Conservation (phyloP, 2,329 filamentous ascomycete genomes). For the Botrytis sinoallii region DNA sequence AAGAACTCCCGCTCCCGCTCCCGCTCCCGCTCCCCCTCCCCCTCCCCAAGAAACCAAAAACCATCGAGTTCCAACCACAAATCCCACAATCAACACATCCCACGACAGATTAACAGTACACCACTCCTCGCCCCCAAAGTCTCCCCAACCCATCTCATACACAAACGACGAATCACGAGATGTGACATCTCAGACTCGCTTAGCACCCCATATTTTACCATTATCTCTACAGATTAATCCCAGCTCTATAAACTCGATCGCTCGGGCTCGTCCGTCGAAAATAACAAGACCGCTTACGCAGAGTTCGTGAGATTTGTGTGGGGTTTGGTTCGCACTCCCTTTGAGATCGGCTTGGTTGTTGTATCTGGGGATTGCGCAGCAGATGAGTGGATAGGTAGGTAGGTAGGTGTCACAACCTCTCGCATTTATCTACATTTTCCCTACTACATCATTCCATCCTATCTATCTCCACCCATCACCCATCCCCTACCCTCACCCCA, state of each 20-base stretch:
- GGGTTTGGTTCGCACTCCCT: rapidly evolving
- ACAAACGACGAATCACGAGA: neutral
- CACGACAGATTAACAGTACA: neutral
- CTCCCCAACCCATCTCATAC: neutral
- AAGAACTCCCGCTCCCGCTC: neutral
- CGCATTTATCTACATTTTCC: too few relatives aligned
- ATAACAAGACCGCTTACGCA: neutral
- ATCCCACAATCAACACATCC: neutral
- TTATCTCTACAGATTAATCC: neutral
- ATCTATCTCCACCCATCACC: too few relatives aligned
- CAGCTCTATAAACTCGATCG: rapidly evolving
- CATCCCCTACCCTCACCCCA: too few relatives aligned
- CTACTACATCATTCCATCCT: too few relatives aligned
- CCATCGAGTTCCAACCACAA: rapidly evolving
- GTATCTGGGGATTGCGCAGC: too few relatives aligned
- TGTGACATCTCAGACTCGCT: neutral
- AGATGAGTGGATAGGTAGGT: neutral
- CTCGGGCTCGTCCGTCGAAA: neutral
- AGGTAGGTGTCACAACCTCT: too few relatives aligned
- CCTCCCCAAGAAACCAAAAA: neutral
- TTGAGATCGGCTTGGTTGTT: too few relatives aligned
- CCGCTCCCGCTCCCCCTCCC: neutral
- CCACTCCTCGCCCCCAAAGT: neutral
- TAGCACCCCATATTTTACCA: neutral
- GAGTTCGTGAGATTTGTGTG: neutral